Conservation (phyloP, 1,284 basidiomycete species). For the Ceratobasidium sp. region DNA sequence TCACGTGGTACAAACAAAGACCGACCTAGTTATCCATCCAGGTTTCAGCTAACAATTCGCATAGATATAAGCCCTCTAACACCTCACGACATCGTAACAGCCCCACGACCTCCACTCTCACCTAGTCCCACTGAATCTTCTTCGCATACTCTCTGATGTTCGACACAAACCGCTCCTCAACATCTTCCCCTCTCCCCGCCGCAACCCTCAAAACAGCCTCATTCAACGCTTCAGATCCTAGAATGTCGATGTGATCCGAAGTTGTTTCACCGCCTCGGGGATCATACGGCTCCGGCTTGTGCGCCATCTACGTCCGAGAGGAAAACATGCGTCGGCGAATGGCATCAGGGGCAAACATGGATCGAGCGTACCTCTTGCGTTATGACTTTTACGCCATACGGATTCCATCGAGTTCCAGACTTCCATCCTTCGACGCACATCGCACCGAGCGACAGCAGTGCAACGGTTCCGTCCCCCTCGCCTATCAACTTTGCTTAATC, state of each 20-base stretch:
- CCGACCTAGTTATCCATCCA: neutral
- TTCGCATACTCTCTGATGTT: conserved; percentile 82
- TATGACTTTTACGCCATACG: conserved; percentile 85
- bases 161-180: conserved; percentile 79
- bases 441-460: conserved; percentile 87
- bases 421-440: conserved; percentile 99
- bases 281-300: conserved; percentile 83
- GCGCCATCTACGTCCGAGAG: conserved; percentile 76
- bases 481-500: conserved; percentile 1
- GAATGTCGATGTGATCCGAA: conserved; percentile 92
- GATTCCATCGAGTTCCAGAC: conserved; percentile 85
- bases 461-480: conserved; percentile 97
- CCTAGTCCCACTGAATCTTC: conserved; percentile 81
- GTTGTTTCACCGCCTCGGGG: conserved; percentile 90
- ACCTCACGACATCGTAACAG: too few relatives aligned
- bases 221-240: conserved; percentile 89
- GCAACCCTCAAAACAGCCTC: conserved; percentile 92
- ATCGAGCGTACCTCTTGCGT: conserved; percentile 81
- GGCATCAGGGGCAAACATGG: conserved; percentile 26
- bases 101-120: too few relatives aligned
- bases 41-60: neutral
- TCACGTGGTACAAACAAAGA: neutral
- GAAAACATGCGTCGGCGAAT: neutral
- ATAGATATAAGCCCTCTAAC: neutral
- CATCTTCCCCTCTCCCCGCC: conserved; percentile 77